Conservation (phyloP, 2,329 filamentous ascomycete species). For the Cladophialophora immunda region DNA sequence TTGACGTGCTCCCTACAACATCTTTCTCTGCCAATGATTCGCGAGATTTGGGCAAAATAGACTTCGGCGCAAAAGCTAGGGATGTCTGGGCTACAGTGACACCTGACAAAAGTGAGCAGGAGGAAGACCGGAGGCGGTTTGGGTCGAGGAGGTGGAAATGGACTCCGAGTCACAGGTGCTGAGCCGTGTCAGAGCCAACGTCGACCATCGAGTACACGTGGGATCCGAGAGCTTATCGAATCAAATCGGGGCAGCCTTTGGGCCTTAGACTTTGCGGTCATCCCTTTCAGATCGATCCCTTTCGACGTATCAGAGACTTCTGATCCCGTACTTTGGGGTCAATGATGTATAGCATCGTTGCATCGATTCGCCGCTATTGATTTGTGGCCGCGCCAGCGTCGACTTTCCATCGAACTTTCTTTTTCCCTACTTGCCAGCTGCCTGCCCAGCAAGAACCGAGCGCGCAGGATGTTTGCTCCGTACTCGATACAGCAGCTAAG, state of each 20-base stretch:
- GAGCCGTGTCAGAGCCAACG: neutral
- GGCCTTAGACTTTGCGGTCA: constrained; percentile 4
- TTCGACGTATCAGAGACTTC: constrained; percentile 21
- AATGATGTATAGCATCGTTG: constrained; percentile 16
- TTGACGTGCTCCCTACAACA: neutral
- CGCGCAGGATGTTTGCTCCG: neutral
- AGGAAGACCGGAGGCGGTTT: neutral
- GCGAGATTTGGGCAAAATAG: neutral
- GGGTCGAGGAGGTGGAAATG: neutral
- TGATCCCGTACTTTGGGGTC: constrained; percentile 27
- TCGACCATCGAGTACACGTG: constrained; percentile 11
- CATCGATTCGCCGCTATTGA: constrained; percentile 25
- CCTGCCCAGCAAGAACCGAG: neutral
- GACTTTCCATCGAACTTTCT: neutral
- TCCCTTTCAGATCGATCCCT: constrained; percentile 17
- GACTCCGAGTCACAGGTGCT: neutral
- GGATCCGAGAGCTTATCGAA: constrained; percentile 15
- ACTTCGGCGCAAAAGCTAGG: neutral
- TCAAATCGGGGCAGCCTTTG: neutral
- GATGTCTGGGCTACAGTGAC: neutral
- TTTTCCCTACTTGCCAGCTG: constrained; percentile 1
- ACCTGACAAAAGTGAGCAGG: constrained; percentile 8
- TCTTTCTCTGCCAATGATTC: neutral
- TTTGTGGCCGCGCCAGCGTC: neutral
- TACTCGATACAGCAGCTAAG: neutral